These are phyloP conservation scores for Kluyveromyces nonfermentans DNA, from an alignment of 805 yeast species.

Conservation along the genomic window DNA sequence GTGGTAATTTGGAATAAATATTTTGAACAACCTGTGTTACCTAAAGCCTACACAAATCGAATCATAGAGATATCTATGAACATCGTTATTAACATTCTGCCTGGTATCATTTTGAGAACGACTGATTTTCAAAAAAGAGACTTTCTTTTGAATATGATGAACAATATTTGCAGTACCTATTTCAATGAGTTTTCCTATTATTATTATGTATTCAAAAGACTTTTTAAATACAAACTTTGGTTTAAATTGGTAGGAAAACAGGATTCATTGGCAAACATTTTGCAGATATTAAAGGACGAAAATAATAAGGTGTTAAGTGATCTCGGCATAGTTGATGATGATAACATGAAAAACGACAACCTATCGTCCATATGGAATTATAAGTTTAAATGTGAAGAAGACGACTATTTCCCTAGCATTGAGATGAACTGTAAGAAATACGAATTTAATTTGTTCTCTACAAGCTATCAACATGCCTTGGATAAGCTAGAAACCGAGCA, in stretches of 20 bases:
- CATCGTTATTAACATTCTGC: conserved; percentile 18
- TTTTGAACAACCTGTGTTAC: conserved; percentile 14
- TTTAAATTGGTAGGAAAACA: conserved; percentile 14
- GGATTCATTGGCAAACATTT: conserved; percentile 22
- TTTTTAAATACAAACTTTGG: conserved; percentile 25
- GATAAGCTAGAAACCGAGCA: conserved; percentile 1
- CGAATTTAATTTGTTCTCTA: neutral
- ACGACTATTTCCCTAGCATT: neutral
- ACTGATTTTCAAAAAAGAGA: neutral
- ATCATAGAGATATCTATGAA: conserved; percentile 22
- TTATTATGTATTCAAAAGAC: conserved; percentile 22
- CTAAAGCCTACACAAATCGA: conserved; percentile 20
- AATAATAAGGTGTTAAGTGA: conserved; percentile 5
- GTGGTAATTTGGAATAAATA: conserved; percentile 13
- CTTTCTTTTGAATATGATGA: conserved; percentile 10
- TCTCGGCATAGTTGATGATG: neutral
- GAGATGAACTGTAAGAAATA: neutral
- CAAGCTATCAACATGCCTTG: conserved; percentile 2
- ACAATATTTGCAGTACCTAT: conserved; percentile 19
- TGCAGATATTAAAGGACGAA: conserved; percentile 17
- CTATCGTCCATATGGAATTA: neutral
- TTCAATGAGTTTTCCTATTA: conserved; percentile 25
- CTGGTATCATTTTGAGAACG: conserved; percentile 21
- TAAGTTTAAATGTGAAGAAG: neutral
- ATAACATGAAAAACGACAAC: neutral